Conservation (phyloP, 2,329 filamentous ascomycete species). For the Leptosphaerulina australis region DNA sequence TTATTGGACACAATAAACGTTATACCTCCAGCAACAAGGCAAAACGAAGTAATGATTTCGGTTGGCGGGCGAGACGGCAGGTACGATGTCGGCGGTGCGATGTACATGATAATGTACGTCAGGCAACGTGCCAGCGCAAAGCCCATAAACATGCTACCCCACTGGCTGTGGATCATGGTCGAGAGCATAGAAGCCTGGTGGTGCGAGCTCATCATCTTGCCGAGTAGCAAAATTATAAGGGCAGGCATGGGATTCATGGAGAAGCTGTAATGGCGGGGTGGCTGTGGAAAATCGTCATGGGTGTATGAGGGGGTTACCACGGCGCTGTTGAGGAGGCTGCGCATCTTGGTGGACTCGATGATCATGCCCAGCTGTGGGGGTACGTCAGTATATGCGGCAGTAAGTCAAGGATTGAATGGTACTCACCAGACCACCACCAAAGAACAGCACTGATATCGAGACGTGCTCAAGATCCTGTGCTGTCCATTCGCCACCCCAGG, state of each 20-base stretch:
- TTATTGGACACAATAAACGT: conserved; percentile 90
- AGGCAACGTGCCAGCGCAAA: conserved; percentile 78
- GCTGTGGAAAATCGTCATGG: conserved; percentile 55
- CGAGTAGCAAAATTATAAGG: conserved; percentile 82
- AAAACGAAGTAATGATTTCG: conserved; percentile 86
- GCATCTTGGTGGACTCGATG: conserved; percentile 71
- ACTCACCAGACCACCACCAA: conserved; percentile 84
- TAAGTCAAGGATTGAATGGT: conserved; percentile 9
- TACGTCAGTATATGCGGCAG: conserved; percentile 32
- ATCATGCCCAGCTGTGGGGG: conserved; percentile 72
- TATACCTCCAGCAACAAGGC: conserved; percentile 82
- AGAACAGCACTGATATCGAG: conserved; percentile 91
- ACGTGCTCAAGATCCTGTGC: conserved; percentile 87
- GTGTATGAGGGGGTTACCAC: conserved; percentile 49
- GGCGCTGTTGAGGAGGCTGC: conserved; percentile 66
- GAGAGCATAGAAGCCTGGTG: conserved; percentile 83
- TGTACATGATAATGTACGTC: conserved; percentile 80
- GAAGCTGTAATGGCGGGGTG: conserved; percentile 71
- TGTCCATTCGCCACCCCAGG: conserved; percentile 73
- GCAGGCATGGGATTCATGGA: conserved; percentile 89
- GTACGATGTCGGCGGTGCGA: conserved; percentile 79
- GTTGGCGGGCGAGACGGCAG: conserved; percentile 85
- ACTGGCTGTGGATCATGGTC: conserved; percentile 91
- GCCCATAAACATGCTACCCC: conserved; percentile 83
- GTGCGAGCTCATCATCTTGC: conserved; percentile 94